Conservation (phyloP, 257 asterid genomes). For the Linderniella brevidens region DNA sequence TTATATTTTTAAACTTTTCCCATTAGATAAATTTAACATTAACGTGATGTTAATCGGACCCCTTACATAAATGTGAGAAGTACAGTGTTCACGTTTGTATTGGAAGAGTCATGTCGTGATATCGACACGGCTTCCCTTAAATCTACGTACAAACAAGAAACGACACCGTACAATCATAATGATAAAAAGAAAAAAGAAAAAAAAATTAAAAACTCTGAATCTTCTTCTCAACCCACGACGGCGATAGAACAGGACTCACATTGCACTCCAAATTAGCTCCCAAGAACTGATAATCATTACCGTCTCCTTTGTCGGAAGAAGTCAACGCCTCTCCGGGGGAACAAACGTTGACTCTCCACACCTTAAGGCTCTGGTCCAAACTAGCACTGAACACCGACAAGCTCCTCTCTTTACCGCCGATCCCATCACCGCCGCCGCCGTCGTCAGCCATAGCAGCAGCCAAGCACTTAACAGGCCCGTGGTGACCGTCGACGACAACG, state of each 20-base stretch:
- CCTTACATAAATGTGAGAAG: too few species aligned
- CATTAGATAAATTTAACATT: too few species aligned
- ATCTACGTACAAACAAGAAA: too few species aligned
- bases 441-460: slow-evolving; percentile 17
- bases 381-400: slow-evolving; percentile 57
- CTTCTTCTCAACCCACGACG: slow-evolving; percentile 70
- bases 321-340: slow-evolving; percentile 23
- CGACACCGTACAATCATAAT: too few species aligned
- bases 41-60: too few species aligned
- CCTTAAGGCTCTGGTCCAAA: slow-evolving; percentile 57
- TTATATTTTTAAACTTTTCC: too few species aligned
- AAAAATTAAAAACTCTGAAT: slow-evolving; percentile 17
- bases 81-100: too few species aligned
- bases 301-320: slow-evolving; percentile 14
- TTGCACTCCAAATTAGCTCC: slow-evolving; percentile 16
- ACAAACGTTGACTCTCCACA: slow-evolving; percentile 49
- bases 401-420: slow-evolving; percentile 12
- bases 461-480: slow-evolving; percentile 58
- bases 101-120: too few species aligned
- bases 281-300: slow-evolving; percentile 10
- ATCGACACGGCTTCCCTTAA: too few species aligned
- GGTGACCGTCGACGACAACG: slow-evolving; percentile 64
- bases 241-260: slow-evolving; percentile 54
- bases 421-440: slow-evolving; percentile 17
- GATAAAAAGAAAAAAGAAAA: too few species aligned